Evolutionary conservation across 805 yeast genomes (phyloP).

Genomic region (Cyberlindnera maclurae): DNA sequence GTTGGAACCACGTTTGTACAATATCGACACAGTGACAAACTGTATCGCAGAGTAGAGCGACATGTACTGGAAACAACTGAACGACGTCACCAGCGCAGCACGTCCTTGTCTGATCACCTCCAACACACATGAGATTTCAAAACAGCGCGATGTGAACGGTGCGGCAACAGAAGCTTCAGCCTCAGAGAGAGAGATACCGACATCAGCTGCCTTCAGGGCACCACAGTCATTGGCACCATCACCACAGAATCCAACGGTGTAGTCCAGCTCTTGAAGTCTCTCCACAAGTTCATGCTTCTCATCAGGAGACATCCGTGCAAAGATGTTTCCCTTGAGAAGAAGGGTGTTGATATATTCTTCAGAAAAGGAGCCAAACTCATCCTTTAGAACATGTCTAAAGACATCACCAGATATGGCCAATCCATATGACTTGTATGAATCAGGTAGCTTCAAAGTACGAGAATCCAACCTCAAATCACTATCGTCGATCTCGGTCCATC

Average conservation of each 20-base stretch:
- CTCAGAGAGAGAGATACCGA: slow-evolving; percentile 91
- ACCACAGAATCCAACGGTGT: slow-evolving; percentile 95
- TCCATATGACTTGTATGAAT: slow-evolving; percentile 38
- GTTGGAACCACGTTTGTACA: slow-evolving; percentile 85
- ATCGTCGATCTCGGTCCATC: slow-evolving; percentile 67
- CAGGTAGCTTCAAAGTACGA: slow-evolving; percentile 46
- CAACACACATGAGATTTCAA: slow-evolving; percentile 88
- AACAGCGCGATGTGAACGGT: slow-evolving; percentile 86
- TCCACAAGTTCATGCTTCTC: slow-evolving; percentile 95
- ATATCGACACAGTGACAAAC: slow-evolving; percentile 76
- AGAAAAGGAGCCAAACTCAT: slow-evolving; percentile 23
- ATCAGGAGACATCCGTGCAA: slow-evolving; percentile 98
- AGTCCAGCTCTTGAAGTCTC: slow-evolving; percentile 75
- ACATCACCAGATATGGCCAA: slow-evolving; percentile 92
- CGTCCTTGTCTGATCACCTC: slow-evolving; percentile 92
- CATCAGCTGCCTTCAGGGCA: slow-evolving; percentile 95
- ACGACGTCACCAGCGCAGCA: slow-evolving; percentile 89
- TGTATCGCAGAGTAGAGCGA: slow-evolving; percentile 95
- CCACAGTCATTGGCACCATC: slow-evolving; percentile 99
- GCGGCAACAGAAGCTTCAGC: slow-evolving; percentile 99
- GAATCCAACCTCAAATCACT: slow-evolving; percentile 54
- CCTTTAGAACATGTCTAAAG: slow-evolving; percentile 64
- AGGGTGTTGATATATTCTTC: slow-evolving; percentile 44
- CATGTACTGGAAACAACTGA: slow-evolving; percentile 97
- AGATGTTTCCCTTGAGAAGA: slow-evolving; percentile 66